These are phyloP conservation scores for Massospora cicadina DNA, from an alignment of 371 early-diverging fungal genomes.

Conservation along the genomic window DNA sequence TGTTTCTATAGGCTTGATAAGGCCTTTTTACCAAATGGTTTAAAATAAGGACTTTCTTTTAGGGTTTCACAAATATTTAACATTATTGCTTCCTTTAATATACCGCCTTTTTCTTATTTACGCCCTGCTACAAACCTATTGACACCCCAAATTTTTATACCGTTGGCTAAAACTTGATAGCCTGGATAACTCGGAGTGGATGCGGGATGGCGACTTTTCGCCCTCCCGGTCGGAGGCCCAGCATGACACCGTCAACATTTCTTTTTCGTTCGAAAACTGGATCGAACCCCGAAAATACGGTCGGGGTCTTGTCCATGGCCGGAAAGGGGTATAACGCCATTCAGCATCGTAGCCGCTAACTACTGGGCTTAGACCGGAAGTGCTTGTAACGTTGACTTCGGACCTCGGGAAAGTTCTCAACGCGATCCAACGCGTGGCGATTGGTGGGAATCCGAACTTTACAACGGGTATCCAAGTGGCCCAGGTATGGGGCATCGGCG, in stretches of 20 bases:
- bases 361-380: constrained; percentile 55
- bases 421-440: constrained; percentile 61
- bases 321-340: constrained; percentile 44
- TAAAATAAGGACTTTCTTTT: no score
- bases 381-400: constrained; percentile 75
- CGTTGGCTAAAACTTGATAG: constrained; percentile 2
- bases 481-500: constrained; percentile 38
- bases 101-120: no score
- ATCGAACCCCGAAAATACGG: constrained; percentile 88
- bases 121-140: no score
- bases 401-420: constrained; percentile 80
- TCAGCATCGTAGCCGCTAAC: background rate
- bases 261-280: constrained; percentile 84
- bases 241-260: constrained; percentile 80
- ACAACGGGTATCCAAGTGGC: constrained; percentile 87
- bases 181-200: constrained; percentile 93
- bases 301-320: constrained; percentile 92
- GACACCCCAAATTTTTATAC: no score
- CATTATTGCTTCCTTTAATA: no score
- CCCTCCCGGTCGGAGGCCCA: constrained; percentile 91
- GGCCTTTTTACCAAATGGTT: no score
- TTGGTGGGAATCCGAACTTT: constrained; percentile 56
- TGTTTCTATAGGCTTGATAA: no score
- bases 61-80: no score
- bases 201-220: constrained; percentile 96